Base-by-base conservation (phyloP, 176 grass and related monocot genomes). In the Oryza australiensis region DNA sequence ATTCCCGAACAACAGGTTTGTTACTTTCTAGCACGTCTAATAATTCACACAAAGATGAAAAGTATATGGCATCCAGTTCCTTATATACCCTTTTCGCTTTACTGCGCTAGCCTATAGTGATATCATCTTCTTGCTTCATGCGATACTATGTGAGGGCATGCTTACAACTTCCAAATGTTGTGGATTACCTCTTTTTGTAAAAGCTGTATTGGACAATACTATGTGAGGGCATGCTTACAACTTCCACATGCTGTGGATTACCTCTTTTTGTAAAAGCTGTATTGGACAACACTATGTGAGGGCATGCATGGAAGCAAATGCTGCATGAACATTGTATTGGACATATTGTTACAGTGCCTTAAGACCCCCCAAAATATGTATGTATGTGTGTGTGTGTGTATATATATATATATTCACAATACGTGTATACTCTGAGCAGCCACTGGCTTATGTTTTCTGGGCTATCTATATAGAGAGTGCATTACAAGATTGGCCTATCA, bases 1-100 rank as follows among this genome's bases (percentile, higher is more conserved):
- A 95, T 99, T 90, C 96, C 95, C 5, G 96, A 98, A 71, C 96
- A 98, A 62, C 96, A 98, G 96, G 95, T 98, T 69, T 80, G 46
- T 43, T 41, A n/a, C 70, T 88, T 66, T 3, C 38, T 33, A 12
- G 0, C 49, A 24, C 30, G 32, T 64, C 29, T 73, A 46, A 24
- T 33, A 62, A n/a, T 57, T 75, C 15, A 65, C 86, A 38, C 80
- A 53, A 82, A 73, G 43, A 33, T 23, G 16, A 62, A 73, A 73
- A 37, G 26, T 18, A 70, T 26, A 65, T 71, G 77, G 34, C 5
- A 82, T 82, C 73, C 72, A 72, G 70, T 89, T 40, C 73, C 26
- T 89, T 77, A 72, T 82, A 14, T 29, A 18, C 1, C 20, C n/a
- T 26, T 35, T 57, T 59, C 1, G 23, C 10, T 64, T 27, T 46